phyloP scores from a whole-genome alignment of 2,329 filamentous ascomycete species.

The Fusarium marasasianum region DNA sequence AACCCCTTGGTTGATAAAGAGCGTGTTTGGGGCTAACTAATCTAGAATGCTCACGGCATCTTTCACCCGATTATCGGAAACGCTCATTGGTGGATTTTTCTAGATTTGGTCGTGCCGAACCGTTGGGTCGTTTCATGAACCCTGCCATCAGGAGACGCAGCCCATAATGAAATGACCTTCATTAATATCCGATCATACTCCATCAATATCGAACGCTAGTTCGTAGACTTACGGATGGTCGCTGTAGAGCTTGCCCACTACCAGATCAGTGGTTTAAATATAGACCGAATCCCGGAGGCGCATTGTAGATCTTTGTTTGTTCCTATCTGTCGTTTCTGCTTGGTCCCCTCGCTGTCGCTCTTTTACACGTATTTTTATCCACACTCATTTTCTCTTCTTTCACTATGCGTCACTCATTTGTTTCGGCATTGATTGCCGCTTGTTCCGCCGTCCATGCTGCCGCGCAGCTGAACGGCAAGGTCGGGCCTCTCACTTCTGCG shows the following conservation, averaged over 20 bases:
- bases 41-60: background rate
- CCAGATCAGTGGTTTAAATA: background rate
- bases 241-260: rapidly evolving
- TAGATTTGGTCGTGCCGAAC: too few species aligned
- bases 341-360: background rate
- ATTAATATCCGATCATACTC: background rate
- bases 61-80: background rate
- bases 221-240: rapidly evolving
- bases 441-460: conserved; percentile 27
- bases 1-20: background rate
- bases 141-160: background rate
- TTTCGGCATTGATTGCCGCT: conserved; percentile 30
- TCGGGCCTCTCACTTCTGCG: conserved; percentile 21
- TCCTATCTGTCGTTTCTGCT: background rate
- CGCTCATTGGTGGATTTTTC: background rate
- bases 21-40: background rate
- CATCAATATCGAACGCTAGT: background rate
- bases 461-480: conserved; percentile 32
- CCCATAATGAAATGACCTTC: background rate
- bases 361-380: background rate
- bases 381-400: background rate
- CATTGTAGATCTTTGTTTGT: background rate
- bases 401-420: conserved; percentile 11
- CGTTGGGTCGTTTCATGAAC: background rate
- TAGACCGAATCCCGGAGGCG: background rate